Evolutionary conservation across 75 land plant species (phyloP), one percentile per base, ranked within the genome.

Genomic region (Larix kaempferi): DNA sequence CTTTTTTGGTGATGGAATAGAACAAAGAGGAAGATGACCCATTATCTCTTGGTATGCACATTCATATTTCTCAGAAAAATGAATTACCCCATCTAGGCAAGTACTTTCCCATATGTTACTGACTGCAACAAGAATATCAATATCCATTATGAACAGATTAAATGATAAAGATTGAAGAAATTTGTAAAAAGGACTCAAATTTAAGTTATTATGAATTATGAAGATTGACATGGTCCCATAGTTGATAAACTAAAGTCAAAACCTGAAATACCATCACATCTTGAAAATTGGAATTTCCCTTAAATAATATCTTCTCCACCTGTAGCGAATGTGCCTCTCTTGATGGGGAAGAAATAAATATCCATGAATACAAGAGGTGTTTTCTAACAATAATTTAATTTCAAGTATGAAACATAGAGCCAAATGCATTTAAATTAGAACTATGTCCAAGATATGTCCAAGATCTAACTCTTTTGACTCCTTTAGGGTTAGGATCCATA

Each of bases 41-140:
- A 95, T 91, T 96, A 95, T 95, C 84, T 95, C 98, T 78, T 95
- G 98, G 84, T 95, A 95, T 26, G 94, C 89, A 78, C 89, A 95
- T 82, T 95, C 98, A 84, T 95, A 96, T 52, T 87, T 91, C 74
- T 93, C 93, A 44, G 98, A 86, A 57, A 95, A 80, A 78, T 95
- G 98, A 76, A 93, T 85, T 55, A 90, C 89, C 11, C 98, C 98
- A 85, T 95, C 98, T 27, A 95, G 86, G 91, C 96, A 75, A 95
- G 90, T 59, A 95, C 96, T 75, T 85, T 95, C 16, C 98, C 98
- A 78, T 91, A 95, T 35, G 84, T 77, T 63, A 86, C 74, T 66
- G 96, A 89, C 98, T 95, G 91, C 75, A 59, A 79, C 29, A 21
- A 23, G 16, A 77, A 23, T 72, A 16, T 41, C 19, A 77, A 19